Evolutionary conservation across 1,284 basidiomycete species (phyloP).

Genomic region (Apiotrichum laibachii): DNA sequence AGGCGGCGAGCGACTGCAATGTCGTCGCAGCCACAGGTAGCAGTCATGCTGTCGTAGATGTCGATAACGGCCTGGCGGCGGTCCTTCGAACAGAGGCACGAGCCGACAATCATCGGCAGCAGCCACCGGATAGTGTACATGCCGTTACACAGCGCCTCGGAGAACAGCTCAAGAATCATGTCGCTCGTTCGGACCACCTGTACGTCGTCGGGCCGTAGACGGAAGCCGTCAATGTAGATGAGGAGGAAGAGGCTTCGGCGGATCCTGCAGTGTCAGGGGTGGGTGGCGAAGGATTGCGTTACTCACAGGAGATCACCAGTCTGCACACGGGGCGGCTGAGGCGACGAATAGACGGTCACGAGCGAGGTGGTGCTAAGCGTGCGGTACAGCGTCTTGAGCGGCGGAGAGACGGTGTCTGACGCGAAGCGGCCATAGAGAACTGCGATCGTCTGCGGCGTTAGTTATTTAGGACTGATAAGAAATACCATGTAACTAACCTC

Average conservation of each 20-base stretch:
- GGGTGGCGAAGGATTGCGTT: neutral
- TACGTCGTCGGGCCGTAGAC: conserved; percentile 1
- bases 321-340: conserved; percentile 15
- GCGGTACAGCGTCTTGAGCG: conserved; percentile 8
- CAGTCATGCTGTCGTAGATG: conserved; percentile 16
- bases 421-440: conserved; percentile 1
- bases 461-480: neutral
- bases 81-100: neutral
- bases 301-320: conserved; percentile 13
- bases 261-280: neutral
- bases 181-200: conserved; percentile 8
- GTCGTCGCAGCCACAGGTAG: conserved; percentile 15
- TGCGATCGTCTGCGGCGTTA: neutral
- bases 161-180: conserved; percentile 17
- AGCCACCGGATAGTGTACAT: conserved; percentile 19
- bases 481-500: conserved; percentile 3
- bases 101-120: conserved; percentile 12
- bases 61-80: neutral
- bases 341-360: conserved; percentile 13
- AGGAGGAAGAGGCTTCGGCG: conserved; percentile 12
- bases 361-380: conserved; percentile 7
- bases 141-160: conserved; percentile 13
- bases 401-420: neutral
- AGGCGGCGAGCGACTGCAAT: conserved; percentile 7
- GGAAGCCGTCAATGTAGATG: conserved; percentile 12